Base-by-base conservation (phyloP, 352 stramenopile species). In the Peronospora belbahrii region DNA sequence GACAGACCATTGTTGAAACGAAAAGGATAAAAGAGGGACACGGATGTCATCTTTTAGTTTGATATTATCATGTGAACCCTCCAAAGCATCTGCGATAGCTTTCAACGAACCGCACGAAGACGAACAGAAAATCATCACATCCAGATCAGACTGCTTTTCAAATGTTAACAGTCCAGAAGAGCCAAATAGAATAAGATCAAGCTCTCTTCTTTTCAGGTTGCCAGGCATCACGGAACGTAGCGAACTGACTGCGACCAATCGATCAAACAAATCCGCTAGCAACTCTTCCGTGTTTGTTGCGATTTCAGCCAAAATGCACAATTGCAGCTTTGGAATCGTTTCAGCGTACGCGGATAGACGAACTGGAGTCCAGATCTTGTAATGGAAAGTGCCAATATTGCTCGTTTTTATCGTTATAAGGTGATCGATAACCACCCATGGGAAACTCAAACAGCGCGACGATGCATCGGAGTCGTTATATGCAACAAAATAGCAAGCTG, bases 101-200 rank as follows among this genome's bases (percentile, higher is more conserved):
- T 64, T 52, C 20, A 82, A 37, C 20, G 51, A 56, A 2, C 60
- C 59, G 28, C 44, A 50, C 30, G 33, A 23, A 23, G 30, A 47
- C 8, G 52, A 51, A 35, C 38, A 52, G 30, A 37, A 28, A 30
- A 83, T 39, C 55, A 88, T 73, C 7, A 88, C 59, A 42, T 88
- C 79, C 9, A 90, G 45, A 56, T 90, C 79, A 0, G 79, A 90
- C 35, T 87, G 65, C 13, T 78, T 67, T 40, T 90, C 79, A 55
- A 88, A 88, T 3, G 74, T 87, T 4, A 90, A 52, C 24, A 90
- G 42, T 2, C 61, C 66, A 23, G 79, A 87, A 10, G 79, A 90
- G 0, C 79, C 79, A 30, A 87, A 88, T 6, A 88, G 54, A 11
- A 82, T 44, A 17, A 84, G 56, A 13, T 80, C 52, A 2, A 74